These are phyloP conservation scores for Saccharomycopsis oosterbeekiorum DNA, from an alignment of 805 yeast species.

Conservation along the genomic window DNA sequence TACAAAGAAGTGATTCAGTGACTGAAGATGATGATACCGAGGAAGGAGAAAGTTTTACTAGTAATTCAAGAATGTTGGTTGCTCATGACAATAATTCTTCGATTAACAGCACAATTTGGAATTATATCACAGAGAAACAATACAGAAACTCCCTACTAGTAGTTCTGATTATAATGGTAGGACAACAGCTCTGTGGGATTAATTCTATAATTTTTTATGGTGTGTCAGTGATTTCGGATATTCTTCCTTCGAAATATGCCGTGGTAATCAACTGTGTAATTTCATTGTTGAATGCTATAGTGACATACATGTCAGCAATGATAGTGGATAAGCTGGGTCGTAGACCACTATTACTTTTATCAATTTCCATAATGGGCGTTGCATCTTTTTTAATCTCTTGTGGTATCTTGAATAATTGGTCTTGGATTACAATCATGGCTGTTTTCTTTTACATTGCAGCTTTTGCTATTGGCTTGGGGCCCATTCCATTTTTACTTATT, in stretches of 20 bases:
- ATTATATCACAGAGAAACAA: conserved; percentile 4
- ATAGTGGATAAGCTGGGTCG: conserved; percentile 72
- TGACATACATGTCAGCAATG: conserved; percentile 67
- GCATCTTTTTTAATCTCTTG: conserved; percentile 53
- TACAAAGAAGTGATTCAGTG: not conserved
- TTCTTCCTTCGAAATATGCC: conserved; percentile 57
- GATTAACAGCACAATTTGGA: conserved; percentile 1
- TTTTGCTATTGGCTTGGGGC: conserved; percentile 91
- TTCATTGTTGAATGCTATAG: conserved; percentile 61
- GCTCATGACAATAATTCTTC: not conserved
- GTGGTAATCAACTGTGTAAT: conserved; percentile 65
- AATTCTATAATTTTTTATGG: conserved; percentile 92
- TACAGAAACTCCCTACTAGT: conserved; percentile 31
- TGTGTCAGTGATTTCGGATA: conserved; percentile 63
- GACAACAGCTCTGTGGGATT: conserved; percentile 90
- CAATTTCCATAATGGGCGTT: conserved; percentile 59
- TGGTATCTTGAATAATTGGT: conserved; percentile 47
- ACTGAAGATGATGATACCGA: not conserved
- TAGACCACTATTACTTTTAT: conserved; percentile 55
- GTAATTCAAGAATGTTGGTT: not conserved
- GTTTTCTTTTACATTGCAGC: conserved; percentile 68
- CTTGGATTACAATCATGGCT: conserved; percentile 47
- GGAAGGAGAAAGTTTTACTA: not conserved
- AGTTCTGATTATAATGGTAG: conserved; percentile 63
- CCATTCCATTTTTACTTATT: conserved; percentile 84